Evolutionary conservation across 2,329 filamentous ascomycete genomes (phyloP), one percentile per base, ranked within the genome.

Genomic region (Diplodia mutila): DNA sequence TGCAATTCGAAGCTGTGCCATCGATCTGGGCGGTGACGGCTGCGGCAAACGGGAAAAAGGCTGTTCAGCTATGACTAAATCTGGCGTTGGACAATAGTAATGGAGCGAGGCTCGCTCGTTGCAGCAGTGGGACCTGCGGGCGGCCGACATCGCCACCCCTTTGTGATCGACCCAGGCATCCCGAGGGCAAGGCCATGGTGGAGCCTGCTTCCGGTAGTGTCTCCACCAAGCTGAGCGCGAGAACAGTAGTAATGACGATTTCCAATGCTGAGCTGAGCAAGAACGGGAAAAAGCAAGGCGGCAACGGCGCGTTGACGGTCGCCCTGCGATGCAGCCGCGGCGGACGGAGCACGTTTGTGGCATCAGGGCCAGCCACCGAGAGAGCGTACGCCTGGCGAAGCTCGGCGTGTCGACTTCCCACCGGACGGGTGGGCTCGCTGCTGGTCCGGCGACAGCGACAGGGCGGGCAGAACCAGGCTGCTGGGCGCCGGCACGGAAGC

Each of bases 151-250:
- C 59, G 59, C 59, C 59, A 49, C 23, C 16, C 42, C 59, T 51
- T 37, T 27, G 25, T 51, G 59, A 63, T 63, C 59, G 42, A 51
- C 59, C 49, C 59, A 51, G 46, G 59, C 59, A 51, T 63, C 46
- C 59, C 57, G 57, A 59, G 57, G 42, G 18, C 39, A 61, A 34
- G 57, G 27, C 46, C 59, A 63, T 51, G 21, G 59, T 63, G 59
- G 59, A 63, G 59, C 59, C 29, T 18, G 57, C 57, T 25, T 61
- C 39, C 9, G 29, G 39, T 29, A 27, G 25, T 37, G 46, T 51
- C 59, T 63, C 59, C 59, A 52, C 59, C 59, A 21, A 39, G 46
- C 46, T 37, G 42, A 51, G 21, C 59, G 59, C 37, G 4, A 48
- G 37, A 51, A 34, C n/a, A 48, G 32, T 11, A n/a, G 11, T 46